Percentiles rank a stretch among this genome's conserved stretches.
phyloP scores from a whole-genome alignment of 768 basidiomycete species.

The Tulasnella sp. region DNA sequence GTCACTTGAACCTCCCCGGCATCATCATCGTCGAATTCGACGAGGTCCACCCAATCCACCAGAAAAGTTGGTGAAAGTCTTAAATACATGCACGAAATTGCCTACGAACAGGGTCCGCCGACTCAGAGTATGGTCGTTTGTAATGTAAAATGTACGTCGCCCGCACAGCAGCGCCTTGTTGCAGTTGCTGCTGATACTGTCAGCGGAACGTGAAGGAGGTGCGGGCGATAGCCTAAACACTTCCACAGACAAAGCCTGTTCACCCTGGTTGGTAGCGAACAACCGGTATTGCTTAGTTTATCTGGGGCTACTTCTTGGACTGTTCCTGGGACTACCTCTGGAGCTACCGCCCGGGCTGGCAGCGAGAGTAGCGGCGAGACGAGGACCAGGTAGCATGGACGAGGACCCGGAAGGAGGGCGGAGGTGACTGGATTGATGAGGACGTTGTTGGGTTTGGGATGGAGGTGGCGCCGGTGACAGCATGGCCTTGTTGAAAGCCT shows the following conservation, averaged over 20 bases:
- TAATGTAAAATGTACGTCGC: constrained; percentile 59
- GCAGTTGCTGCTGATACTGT: constrained; percentile 15
- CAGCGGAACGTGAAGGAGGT: constrained; percentile 26
- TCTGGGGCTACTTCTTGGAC: no score
- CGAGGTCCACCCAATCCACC: constrained; percentile 52
- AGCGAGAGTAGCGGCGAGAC: neutral
- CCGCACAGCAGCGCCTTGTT: neutral
- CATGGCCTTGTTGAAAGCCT: constrained; percentile 3
- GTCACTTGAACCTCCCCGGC: constrained; percentile 17
- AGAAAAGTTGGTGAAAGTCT: constrained; percentile 50
- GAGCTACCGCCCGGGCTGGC: neutral
- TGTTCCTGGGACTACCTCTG: no score
- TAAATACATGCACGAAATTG: constrained; percentile 31
- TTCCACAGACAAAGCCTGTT: constrained; percentile 53
- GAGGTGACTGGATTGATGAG: neutral
- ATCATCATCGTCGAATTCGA: constrained; percentile 27
- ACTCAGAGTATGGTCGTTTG: constrained; percentile 67
- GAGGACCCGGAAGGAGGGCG: neutral
- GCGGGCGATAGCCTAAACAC: constrained; percentile 50
- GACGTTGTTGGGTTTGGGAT: neutral
- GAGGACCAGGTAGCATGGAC: neutral
- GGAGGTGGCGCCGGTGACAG: neutral
- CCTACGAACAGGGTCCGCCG: constrained; percentile 34
- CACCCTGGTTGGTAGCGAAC: constrained; percentile 64
- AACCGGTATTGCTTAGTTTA: constrained; percentile 43